Evolutionary conservation across 176 grass and related monocot genomes (phyloP).

Genomic region (Phragmites australis): DNA sequence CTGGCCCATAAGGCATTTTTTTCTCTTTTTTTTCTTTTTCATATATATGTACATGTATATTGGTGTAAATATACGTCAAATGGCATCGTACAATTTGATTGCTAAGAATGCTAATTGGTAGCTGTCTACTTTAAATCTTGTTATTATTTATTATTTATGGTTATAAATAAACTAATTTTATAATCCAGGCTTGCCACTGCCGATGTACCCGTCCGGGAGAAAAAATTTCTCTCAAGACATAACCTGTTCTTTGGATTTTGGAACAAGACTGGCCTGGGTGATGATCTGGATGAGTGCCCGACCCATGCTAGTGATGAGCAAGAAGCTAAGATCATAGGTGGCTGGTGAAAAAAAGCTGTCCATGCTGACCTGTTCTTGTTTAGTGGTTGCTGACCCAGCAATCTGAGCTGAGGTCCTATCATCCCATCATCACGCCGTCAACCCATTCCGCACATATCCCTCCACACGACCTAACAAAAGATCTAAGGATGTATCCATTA

Average conservation of each 20-base stretch:
- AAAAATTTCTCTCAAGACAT: not conserved
- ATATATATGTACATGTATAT: too few species aligned
- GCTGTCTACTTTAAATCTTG: too few species aligned
- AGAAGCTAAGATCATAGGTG: conserved; percentile 32
- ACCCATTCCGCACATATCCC: not conserved
- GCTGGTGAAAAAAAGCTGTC: not conserved
- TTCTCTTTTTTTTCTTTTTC: too few species aligned
- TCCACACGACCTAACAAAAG: conserved; percentile 39
- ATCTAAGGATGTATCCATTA: too few species aligned
- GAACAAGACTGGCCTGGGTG: not conserved
- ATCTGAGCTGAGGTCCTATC: conserved; percentile 37
- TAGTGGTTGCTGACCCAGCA: conserved; percentile 53
- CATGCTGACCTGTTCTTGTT: conserved; percentile 52
- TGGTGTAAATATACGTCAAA: too few species aligned
- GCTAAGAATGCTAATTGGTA: too few species aligned
- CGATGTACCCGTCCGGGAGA: not conserved
- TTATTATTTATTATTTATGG: too few species aligned
- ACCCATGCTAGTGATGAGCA: conserved; percentile 47
- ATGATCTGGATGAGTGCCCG: conserved; percentile 34
- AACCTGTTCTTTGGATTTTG: conserved; percentile 17
- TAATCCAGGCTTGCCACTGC: conserved; percentile 10
- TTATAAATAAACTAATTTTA: too few species aligned
- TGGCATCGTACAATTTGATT: too few species aligned
- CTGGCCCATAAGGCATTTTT: too few species aligned
- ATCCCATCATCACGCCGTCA: conserved; percentile 43